A percentile compares a stretch with the other conserved stretches of the same genome.
phyloP scores from a whole-genome alignment of 257 asterid species.

The Penstemon eatonii region DNA sequence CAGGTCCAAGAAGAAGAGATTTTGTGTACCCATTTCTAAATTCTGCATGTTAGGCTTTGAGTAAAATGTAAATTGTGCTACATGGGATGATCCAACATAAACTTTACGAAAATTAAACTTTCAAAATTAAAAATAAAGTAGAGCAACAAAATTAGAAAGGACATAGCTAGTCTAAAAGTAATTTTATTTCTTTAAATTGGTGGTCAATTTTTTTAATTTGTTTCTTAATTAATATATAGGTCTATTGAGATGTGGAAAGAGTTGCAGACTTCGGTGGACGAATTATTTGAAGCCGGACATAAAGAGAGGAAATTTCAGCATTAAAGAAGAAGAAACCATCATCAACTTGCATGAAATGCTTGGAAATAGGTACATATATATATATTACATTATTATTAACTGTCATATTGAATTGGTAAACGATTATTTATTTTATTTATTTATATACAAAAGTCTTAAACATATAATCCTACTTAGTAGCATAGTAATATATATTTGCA shows the following conservation, averaged over 20 bases:
- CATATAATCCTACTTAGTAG: neutral
- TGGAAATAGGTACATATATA: constrained; percentile 47
- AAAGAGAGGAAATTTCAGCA: constrained; percentile 61
- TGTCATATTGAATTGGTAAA: neutral
- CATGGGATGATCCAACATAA: too few species aligned
- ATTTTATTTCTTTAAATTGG: neutral
- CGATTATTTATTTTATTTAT: neutral
- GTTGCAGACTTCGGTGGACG: constrained; percentile 66
- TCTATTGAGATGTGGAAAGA: constrained; percentile 65
- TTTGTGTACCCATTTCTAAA: too few species aligned
- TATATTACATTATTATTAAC: neutral
- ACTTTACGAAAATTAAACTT: too few species aligned
- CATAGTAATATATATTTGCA: neutral
- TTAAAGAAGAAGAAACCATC: constrained; percentile 58
- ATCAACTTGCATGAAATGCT: constrained; percentile 55
- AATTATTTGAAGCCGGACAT: constrained; percentile 62
- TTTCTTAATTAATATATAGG: constrained; percentile 31
- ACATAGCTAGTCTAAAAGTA: neutral
- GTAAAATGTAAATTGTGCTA: too few species aligned
- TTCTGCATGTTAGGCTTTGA: too few species aligned
- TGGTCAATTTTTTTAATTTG: too few species aligned
- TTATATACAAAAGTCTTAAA: neutral
- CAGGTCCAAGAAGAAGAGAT: too few species aligned
- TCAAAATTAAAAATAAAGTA: too few species aligned
- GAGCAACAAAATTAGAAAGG: too few species aligned